phyloP scores from a whole-genome alignment of 2,329 filamentous ascomycete species.

The Curvularia lunata region DNA sequence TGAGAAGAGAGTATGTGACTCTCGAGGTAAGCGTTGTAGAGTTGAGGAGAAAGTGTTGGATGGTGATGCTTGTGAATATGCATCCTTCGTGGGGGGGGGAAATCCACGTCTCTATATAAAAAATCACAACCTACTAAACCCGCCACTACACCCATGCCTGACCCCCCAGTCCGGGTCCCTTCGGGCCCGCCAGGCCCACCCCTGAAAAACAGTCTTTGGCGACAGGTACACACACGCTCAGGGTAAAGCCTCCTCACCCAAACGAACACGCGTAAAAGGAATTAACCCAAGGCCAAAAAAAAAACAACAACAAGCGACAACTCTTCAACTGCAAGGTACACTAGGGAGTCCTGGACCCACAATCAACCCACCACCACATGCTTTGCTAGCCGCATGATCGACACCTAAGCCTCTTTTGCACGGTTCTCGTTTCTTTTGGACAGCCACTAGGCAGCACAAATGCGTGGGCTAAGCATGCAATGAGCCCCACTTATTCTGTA shows the following conservation, averaged over 20 bases:
- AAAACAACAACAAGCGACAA: background rate
- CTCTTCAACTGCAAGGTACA: constrained; percentile 3
- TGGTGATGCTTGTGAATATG: background rate
- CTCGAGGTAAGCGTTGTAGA: background rate
- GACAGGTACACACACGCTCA: constrained; percentile 1
- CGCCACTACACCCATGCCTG: too few relatives aligned
- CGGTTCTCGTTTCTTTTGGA: background rate
- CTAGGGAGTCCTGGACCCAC: constrained; percentile 3
- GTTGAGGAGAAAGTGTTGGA: background rate
- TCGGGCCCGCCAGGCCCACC: background rate
- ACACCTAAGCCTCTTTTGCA: constrained; percentile 3
- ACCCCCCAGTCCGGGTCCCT: background rate
- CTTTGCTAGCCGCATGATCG: background rate
- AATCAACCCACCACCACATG: background rate
- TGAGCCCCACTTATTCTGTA: background rate
- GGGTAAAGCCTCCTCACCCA: constrained; percentile 3
- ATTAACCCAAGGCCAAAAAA: background rate
- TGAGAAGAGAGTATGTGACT: background rate
- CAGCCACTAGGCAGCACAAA: background rate
- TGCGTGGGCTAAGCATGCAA: background rate
- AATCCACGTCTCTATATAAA: background rate
- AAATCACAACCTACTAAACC: background rate
- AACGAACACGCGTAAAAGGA: constrained; percentile 8
- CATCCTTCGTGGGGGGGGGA: background rate
- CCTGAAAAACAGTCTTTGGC: constrained; percentile 2